Evolutionary conservation across 192 early-diverging fungal species (phyloP).

Genomic region (Geranomyces michiganensis): DNA sequence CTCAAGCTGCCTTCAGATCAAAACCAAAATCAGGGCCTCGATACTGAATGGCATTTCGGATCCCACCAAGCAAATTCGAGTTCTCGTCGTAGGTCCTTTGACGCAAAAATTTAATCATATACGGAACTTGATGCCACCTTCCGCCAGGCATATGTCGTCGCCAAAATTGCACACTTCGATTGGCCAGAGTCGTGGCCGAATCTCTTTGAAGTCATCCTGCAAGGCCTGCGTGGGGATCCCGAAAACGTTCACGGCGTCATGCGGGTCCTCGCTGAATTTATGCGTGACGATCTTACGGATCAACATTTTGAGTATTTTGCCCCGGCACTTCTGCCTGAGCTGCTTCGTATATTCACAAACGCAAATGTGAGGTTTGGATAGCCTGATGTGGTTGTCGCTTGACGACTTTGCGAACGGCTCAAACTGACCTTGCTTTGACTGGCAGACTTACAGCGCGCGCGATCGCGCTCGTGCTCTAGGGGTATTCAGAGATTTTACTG

Average conservation of each 20-base stretch:
- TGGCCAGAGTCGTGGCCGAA: constrained; percentile 94
- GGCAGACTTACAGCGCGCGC: constrained; percentile 30
- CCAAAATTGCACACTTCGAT: constrained; percentile 88
- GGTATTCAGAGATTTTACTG: constrained; percentile 83
- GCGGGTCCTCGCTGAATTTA: constrained; percentile 84
- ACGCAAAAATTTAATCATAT: background rate
- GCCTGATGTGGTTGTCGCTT: too few relatives aligned
- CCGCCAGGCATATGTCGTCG: constrained; percentile 75
- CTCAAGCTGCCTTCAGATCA: too few relatives aligned
- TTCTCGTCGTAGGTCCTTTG: constrained; percentile 65
- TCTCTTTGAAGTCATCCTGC: constrained; percentile 76
- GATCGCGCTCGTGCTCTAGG: constrained; percentile 71
- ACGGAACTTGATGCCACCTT: background rate
- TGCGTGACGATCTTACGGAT: constrained; percentile 83
- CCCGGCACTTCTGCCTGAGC: constrained; percentile 79
- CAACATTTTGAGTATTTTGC: constrained; percentile 83
- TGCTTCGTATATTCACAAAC: constrained; percentile 72
- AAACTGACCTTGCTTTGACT: too few relatives aligned
- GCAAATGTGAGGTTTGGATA: constrained; percentile 14
- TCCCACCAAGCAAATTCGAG: constrained; percentile 62
- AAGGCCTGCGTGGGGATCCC: constrained; percentile 60
- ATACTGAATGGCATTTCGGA: constrained; percentile 65
- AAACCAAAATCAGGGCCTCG: constrained; percentile 57
- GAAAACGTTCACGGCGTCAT: constrained; percentile 86
- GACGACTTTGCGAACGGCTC: too few relatives aligned